phyloP scores from a whole-genome alignment of 305 asterid genomes.

The Plantago lanceolata region DNA sequence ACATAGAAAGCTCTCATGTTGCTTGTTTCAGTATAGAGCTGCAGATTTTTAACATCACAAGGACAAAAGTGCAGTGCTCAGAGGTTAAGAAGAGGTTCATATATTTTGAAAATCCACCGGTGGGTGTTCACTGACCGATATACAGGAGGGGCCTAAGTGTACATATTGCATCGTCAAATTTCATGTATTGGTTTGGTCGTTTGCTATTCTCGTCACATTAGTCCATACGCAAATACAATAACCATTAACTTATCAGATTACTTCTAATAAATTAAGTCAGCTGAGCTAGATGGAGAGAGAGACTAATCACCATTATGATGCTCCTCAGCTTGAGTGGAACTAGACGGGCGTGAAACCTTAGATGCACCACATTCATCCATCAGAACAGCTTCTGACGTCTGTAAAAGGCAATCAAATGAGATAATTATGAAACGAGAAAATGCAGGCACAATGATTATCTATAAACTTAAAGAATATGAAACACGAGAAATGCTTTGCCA shows the following conservation, averaged over 20 bases:
- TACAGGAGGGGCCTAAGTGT: not conserved
- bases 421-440: not conserved
- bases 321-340: conserved; percentile 8
- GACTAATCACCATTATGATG: conserved; percentile 10
- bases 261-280: not conserved
- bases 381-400: conserved; percentile 6
- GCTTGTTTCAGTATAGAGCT: not conserved
- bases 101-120: not conserved
- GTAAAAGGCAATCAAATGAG: not conserved
- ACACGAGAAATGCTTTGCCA: not conserved
- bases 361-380: conserved; percentile 6
- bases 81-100: not conserved
- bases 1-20: not conserved
- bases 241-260: not conserved
- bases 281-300: not conserved
- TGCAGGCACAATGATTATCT: not conserved
- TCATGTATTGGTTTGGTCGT: not conserved
- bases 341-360: conserved; percentile 2
- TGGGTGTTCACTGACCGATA: not conserved
- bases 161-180: not conserved
- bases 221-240: not conserved
- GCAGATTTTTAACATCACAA: not conserved
- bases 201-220: conserved; percentile 1
- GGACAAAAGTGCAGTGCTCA: not conserved
- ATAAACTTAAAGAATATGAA: not conserved